A percentile compares a stretch with the other conserved stretches of the same genome.
Conservation (phyloP, 331 rosid genomes). For the Cydonia oblonga region DNA sequence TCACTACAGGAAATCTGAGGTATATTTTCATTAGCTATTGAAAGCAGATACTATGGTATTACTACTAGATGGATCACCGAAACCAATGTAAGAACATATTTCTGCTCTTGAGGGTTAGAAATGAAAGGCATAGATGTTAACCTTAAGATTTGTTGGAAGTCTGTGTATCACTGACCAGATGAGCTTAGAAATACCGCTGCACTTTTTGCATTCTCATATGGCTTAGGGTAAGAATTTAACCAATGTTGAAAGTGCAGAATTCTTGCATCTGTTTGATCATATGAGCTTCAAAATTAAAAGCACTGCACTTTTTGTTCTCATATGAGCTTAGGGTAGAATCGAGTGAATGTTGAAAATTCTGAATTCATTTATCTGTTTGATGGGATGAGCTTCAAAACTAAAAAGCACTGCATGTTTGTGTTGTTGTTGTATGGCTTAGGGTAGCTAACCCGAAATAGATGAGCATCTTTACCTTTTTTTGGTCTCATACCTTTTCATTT, state of each 20-base stretch:
- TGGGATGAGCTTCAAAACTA: too few species aligned
- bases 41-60: not conserved
- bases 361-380: too few species aligned
- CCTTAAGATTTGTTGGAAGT: not conserved
- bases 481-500: too few species aligned
- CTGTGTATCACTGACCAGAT: not conserved
- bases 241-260: too few species aligned
- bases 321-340: not conserved
- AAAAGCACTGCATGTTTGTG: too few species aligned
- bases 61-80: too few species aligned
- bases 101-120: not conserved
- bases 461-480: too few species aligned
- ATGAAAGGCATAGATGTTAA: not conserved
- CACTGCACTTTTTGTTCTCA: not conserved
- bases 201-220: not conserved
- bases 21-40: not conserved
- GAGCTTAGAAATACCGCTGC: not conserved
- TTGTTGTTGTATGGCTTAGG: too few species aligned
- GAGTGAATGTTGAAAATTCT: too few species aligned
- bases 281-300: not conserved
- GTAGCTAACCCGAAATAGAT: not conserved
- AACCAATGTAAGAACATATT: not conserved
- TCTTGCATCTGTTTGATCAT: not conserved
- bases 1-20: slow-evolving; percentile 54
- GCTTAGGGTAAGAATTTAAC: too few species aligned